Evolutionary conservation across 2,329 filamentous ascomycete species (phyloP).

Genomic region (Cercospora zeina): DNA sequence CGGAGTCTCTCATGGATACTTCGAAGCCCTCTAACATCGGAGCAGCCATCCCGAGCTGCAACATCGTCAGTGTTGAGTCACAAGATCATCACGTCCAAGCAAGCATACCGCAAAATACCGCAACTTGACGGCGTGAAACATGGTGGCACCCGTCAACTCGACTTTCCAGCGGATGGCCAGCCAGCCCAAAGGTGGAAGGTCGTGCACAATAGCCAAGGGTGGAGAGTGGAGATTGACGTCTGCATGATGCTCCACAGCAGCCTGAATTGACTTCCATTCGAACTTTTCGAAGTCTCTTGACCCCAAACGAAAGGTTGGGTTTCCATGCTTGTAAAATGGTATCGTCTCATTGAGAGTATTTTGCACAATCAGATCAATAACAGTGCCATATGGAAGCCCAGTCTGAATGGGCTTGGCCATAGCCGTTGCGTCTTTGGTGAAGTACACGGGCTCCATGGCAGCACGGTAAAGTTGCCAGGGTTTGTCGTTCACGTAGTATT

Average conservation of each 20-base stretch:
- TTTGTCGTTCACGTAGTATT: background rate
- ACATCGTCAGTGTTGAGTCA: background rate
- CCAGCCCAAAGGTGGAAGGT: background rate
- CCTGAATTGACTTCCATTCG: background rate
- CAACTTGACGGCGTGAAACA: background rate
- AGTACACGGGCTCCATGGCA: background rate
- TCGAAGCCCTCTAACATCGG: background rate
- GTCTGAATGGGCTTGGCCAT: background rate
- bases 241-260: background rate
- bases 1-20: background rate
- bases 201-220: background rate
- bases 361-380: background rate
- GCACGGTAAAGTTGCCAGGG: background rate
- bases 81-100: background rate
- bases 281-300: background rate
- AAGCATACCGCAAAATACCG: background rate
- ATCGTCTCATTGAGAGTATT: background rate
- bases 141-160: background rate
- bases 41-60: background rate
- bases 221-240: background rate
- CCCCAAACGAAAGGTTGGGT: background rate
- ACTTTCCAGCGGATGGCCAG: background rate
- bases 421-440: background rate
- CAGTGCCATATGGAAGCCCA: background rate
- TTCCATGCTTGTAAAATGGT: background rate